Evolutionary conservation across 306 rosid species (phyloP), one percentile per base, ranked within the genome.

Genomic region (Prunus fruticosa): DNA sequence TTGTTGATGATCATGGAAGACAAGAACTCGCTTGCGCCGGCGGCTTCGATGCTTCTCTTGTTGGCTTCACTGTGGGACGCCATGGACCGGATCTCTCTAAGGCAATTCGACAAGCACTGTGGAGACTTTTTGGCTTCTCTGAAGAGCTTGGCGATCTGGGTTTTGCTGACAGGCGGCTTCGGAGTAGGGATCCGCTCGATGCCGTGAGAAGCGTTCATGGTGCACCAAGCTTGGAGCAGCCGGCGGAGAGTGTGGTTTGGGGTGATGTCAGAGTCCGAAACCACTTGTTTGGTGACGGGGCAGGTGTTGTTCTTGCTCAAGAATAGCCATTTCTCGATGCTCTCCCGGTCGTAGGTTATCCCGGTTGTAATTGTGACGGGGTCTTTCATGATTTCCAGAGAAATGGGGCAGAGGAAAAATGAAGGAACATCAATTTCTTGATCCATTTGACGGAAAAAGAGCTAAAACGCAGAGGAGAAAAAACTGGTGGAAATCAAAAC

Each of bases 211-310:
- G 97, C 87, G 74, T 95, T 92, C 46, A 92, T 18, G 18, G 88
- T 90, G 75, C 98, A 95, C 98, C 98, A 95, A 2, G 96, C 83
- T 69, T 92, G 98, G 38, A 89, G 86, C 67, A 95, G 50, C 8
- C 98, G 87, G 52, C 98, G 90, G 58, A 95, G 92, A 41, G 96
- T 95, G 81, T 90, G 97, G 73, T 95, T 95, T 4, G 98, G 98
- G 4, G 93, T 92, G 2, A 92, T 83, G 27, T 86, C 90, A 6
- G 81, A 67, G 19, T 61, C 76, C 28, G 84, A 62, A 22, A 93
- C 83, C 1, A 46, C 32, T 73, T 85, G 96, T 38, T 90, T 95
- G 22, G 97, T 85, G 15, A 88, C 90, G 0, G 98, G 98, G 60
- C 98, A 95, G 7, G 89, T 81, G 16, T 63, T 53, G 79, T 86